Evolutionary conservation across 2,329 filamentous ascomycete genomes (phyloP).

Genomic region (Ophiocordyceps camponoti-floridani): DNA sequence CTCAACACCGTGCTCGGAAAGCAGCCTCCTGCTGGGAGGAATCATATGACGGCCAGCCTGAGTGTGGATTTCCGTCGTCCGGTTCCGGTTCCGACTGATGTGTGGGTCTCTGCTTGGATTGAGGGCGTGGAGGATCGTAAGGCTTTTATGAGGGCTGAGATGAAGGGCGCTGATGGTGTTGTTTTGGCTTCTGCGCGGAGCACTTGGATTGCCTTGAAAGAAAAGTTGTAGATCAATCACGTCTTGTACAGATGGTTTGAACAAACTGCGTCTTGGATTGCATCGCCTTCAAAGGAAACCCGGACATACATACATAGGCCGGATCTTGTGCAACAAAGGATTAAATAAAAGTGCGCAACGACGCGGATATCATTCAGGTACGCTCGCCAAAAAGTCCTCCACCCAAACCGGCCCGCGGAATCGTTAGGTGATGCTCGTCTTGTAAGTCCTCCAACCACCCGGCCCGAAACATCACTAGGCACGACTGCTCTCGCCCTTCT

Average conservation of each 20-base stretch:
- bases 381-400: not conserved
- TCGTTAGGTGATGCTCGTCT: too few relatives aligned
- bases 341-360: not conserved
- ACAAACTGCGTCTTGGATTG: too few relatives aligned
- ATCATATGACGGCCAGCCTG: conserved; percentile 16
- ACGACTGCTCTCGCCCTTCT: conserved; percentile 4
- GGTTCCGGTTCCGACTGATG: conserved; percentile 3
- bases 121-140: conserved; percentile 16
- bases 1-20: conserved; percentile 16
- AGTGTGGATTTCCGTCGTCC: conserved; percentile 12
- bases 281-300: too few relatives aligned
- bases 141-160: conserved; percentile 10
- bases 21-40: conserved; percentile 6
- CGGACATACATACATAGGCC: not conserved
- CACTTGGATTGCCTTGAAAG: conserved; percentile 14
- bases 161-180: conserved; percentile 12
- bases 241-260: not conserved
- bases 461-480: too few relatives aligned
- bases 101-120: conserved; percentile 14
- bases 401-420: too few relatives aligned
- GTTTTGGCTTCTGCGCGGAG: conserved; percentile 14
- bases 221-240: conserved; percentile 9
- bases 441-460: too few relatives aligned
- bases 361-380: not conserved
- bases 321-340: not conserved